These are phyloP conservation scores for Paramecium bursaria DNA, from an alignment of 73 alveolate species.

Conservation along the genomic window DNA sequence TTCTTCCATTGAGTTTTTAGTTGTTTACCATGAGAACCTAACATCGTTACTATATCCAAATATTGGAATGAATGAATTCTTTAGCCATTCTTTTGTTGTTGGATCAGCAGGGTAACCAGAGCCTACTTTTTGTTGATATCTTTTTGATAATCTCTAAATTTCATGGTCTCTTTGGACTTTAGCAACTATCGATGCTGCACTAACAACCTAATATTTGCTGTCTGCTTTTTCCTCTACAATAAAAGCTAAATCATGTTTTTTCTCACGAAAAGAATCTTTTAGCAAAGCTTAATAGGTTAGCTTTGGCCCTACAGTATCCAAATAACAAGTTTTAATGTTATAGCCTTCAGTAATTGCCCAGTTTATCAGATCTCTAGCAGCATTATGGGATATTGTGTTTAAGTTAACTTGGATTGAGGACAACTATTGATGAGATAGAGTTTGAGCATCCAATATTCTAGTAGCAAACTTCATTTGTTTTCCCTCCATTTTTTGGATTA, in stretches of 20 bases:
- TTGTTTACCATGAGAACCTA: constrained; percentile 96
- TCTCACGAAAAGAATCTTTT: constrained; percentile 44
- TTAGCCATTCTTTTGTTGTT: constrained; percentile 87
- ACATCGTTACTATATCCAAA: constrained; percentile 93
- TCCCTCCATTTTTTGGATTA: constrained; percentile 70
- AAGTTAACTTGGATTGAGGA: constrained; percentile 78
- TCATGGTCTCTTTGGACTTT: constrained; percentile 91
- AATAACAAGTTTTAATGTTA: constrained; percentile 76
- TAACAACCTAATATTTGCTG: constrained; percentile 88
- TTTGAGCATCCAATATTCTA: constrained; percentile 77
- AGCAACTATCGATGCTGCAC: constrained; percentile 97
- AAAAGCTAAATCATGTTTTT: constrained; percentile 71
- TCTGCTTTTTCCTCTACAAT: constrained; percentile 96
- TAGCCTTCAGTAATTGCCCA: constrained; percentile 75
- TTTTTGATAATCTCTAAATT: constrained; percentile 60
- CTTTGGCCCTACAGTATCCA: constrained; percentile 98
- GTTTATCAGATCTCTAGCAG: constrained; percentile 88
- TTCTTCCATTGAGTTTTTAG: constrained; percentile 11
- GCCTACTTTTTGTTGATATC: constrained; percentile 81
- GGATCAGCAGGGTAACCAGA: constrained; percentile 97
- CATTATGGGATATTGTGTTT: constrained; percentile 88
- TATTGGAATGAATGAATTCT: constrained; percentile 80
- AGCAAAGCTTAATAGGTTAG: constrained; percentile 76
- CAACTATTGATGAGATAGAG: constrained; percentile 81
- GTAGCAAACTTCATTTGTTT: constrained; percentile 75